Conservation (phyloP, 2,329 filamentous ascomycete species). For the Diatrype stigma region DNA sequence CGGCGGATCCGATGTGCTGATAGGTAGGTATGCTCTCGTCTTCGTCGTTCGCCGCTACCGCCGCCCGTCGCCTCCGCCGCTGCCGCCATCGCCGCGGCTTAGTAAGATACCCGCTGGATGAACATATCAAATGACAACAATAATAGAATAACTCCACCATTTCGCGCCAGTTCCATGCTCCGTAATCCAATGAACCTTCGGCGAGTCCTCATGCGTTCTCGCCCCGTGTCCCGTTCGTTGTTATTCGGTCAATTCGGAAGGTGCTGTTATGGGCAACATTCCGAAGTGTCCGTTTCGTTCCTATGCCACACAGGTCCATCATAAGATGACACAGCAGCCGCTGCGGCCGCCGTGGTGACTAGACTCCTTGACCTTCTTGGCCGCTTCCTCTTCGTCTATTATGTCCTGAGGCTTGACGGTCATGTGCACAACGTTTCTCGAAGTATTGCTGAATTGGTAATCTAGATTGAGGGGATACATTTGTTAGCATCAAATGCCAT, state of each 20-base stretch:
- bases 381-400: slow-evolving; percentile 64
- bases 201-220: background rate
- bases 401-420: slow-evolving; percentile 71
- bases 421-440: slow-evolving; percentile 72
- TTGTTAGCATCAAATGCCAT: slow-evolving; percentile 5
- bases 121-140: background rate
- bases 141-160: background rate
- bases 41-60: too few relatives aligned
- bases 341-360: slow-evolving; percentile 21
- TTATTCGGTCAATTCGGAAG: background rate
- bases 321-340: slow-evolving; percentile 32
- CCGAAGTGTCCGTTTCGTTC: too few relatives aligned
- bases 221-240: background rate
- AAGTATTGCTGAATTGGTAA: slow-evolving; percentile 59
- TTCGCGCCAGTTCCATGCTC: background rate
- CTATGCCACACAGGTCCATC: too few relatives aligned
- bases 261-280: too few relatives aligned
- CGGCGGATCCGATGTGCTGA: too few relatives aligned
- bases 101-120: background rate
- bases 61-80: too few relatives aligned
- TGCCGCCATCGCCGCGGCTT: too few relatives aligned
- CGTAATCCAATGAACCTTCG: background rate
- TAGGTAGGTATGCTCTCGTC: too few relatives aligned
- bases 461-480: slow-evolving; percentile 39
- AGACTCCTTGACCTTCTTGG: slow-evolving; percentile 52